phyloP scores from a whole-genome alignment of 176 grass and related monocot genomes.

The Panicum miliaceum region DNA sequence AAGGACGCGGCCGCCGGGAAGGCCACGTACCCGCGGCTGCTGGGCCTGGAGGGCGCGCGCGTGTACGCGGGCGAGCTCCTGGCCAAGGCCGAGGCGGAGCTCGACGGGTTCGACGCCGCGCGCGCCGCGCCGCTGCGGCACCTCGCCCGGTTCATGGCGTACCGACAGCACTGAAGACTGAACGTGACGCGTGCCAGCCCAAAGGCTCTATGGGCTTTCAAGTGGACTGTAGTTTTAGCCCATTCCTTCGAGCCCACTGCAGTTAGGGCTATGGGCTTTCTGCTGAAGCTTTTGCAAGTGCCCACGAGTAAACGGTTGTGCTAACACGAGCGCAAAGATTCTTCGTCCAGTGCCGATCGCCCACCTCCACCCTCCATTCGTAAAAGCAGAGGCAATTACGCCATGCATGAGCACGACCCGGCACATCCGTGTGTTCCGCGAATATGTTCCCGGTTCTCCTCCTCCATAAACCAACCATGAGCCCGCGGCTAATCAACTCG shows the following conservation, averaged over 20 bases:
- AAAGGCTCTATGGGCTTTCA: not conserved
- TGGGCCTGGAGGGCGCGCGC: conserved; percentile 46
- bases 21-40: conserved; percentile 58
- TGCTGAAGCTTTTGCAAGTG: no score
- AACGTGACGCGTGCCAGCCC: not conserved
- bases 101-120: conserved; percentile 37
- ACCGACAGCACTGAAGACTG: conserved; percentile 38
- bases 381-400: conserved; percentile 42
- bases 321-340: conserved; percentile 21
- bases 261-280: not conserved
- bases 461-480: conserved; percentile 32
- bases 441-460: conserved; percentile 56
- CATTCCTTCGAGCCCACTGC: no score
- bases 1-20: conserved; percentile 56
- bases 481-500: not conserved
- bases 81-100: conserved; percentile 43
- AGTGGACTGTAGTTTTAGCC: not conserved
- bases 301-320: not conserved
- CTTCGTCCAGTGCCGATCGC: not conserved
- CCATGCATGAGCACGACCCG: not conserved
- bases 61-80: conserved; percentile 39
- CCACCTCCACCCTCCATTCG: conserved; percentile 4
- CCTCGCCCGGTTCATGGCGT: conserved; percentile 52
- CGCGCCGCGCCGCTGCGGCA: conserved; percentile 47
- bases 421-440: conserved; percentile 9